A percentile compares a stretch with the other conserved stretches of the same genome.
These are phyloP conservation scores for Chaetomiaceae sp. DNA, from an alignment of 2,329 filamentous ascomycete genomes.

Conservation along the genomic window DNA sequence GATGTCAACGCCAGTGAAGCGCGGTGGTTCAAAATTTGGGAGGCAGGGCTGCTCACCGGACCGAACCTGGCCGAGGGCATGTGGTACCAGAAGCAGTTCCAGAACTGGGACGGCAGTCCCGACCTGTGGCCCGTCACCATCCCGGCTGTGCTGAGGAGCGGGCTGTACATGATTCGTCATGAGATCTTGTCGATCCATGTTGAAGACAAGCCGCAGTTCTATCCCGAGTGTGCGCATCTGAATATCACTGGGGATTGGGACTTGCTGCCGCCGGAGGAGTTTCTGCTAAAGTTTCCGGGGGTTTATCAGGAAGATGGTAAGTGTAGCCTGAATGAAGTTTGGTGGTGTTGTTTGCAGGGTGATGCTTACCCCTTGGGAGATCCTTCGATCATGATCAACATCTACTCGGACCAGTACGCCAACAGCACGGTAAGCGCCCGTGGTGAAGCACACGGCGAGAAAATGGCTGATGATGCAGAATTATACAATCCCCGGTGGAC, in stretches of 20 bases:
- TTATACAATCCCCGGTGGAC: slow-evolving; percentile 34
- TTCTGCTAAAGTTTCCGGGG: slow-evolving; percentile 32
- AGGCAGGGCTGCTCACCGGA: slow-evolving; percentile 31
- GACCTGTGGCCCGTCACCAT: slow-evolving; percentile 41
- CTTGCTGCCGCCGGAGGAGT: slow-evolving; percentile 26
- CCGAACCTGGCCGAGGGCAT: slow-evolving; percentile 30
- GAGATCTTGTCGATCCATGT: slow-evolving; percentile 48
- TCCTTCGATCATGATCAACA: slow-evolving; percentile 33
- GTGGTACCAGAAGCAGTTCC: slow-evolving; percentile 36
- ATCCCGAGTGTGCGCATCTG: slow-evolving; percentile 35
- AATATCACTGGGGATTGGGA: slow-evolving; percentile 30
- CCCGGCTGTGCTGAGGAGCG: slow-evolving; percentile 38
- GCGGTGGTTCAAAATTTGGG: slow-evolving; percentile 39
- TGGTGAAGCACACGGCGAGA: neutral
- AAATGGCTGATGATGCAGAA: slow-evolving; percentile 25
- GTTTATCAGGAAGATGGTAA: slow-evolving; percentile 31
- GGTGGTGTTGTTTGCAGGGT: neutral
- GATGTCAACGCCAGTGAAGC: slow-evolving; percentile 28
- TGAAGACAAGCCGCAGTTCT: slow-evolving; percentile 41
- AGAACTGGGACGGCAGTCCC: slow-evolving; percentile 34
- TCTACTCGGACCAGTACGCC: slow-evolving; percentile 32
- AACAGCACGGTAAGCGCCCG: slow-evolving; percentile 25
- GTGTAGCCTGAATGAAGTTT: slow-evolving; percentile 12
- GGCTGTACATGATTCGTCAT: slow-evolving; percentile 46
- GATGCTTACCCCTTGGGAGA: too few relatives aligned